These are phyloP conservation scores for Alternaria atra DNA, from an alignment of 2,329 filamentous ascomycete species.

Conservation along the genomic window DNA sequence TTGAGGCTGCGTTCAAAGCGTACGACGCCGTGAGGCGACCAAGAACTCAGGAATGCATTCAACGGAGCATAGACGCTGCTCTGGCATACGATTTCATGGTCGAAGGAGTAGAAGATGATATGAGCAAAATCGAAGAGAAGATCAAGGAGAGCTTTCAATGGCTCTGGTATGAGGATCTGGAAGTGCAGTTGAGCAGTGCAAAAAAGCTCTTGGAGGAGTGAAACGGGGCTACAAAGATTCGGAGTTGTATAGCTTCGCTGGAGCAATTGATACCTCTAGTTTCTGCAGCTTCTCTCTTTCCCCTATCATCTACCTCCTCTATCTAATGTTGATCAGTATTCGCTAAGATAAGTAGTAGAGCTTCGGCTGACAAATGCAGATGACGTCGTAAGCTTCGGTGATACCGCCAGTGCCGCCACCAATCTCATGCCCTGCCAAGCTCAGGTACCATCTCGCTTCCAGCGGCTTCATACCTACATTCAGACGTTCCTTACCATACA, in stretches of 20 bases:
- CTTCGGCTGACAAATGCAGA: conserved; percentile 6
- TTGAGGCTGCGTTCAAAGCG: conserved; percentile 47
- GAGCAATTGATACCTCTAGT: neutral
- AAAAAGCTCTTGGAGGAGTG: conserved; percentile 13
- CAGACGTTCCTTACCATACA: neutral
- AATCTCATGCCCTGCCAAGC: neutral
- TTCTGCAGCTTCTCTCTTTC: neutral
- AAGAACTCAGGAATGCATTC: conserved; percentile 49
- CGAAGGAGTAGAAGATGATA: conserved; percentile 28
- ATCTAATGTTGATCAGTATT: neutral
- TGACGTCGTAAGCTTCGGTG: conserved; percentile 2
- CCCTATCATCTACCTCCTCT: neutral
- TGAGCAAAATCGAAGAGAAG: conserved; percentile 19
- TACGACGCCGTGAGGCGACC: conserved; percentile 50
- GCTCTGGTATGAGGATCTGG: conserved; percentile 44
- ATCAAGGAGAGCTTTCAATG: conserved; percentile 30
- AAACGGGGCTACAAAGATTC: neutral
- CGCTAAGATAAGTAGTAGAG: neutral
- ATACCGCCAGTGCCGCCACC: neutral
- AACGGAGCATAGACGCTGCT: conserved; percentile 38
- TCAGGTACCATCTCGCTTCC: conserved; percentile 1
- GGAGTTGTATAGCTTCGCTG: neutral
- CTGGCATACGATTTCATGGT: conserved; percentile 27
- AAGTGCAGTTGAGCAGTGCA: conserved; percentile 31
- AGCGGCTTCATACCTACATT: neutral